phyloP scores from a whole-genome alignment of 1,284 basidiomycete genomes.

The Rhodotorula sp. region DNA sequence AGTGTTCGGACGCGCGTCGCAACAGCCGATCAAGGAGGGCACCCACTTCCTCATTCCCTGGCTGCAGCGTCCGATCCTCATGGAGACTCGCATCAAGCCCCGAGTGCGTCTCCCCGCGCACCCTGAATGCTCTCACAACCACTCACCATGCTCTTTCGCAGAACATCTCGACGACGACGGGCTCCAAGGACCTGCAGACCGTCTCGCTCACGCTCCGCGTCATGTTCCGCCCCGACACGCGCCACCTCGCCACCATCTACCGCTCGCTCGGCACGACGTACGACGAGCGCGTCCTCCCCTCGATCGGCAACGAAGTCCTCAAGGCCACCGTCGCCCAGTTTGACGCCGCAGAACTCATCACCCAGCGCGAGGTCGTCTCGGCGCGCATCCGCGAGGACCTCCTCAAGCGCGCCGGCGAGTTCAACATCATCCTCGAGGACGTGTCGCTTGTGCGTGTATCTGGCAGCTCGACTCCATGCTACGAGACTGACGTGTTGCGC shows the following conservation, averaged over 20 bases:
- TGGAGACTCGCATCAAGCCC: constrained; percentile 97
- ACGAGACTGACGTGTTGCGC: constrained; percentile 1
- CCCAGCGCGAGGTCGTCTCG: constrained; percentile 69
- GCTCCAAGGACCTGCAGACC: constrained; percentile 96
- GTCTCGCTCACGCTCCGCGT: constrained; percentile 94
- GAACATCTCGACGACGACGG: constrained; percentile 97
- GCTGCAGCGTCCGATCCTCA: constrained; percentile 86
- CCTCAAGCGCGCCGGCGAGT: constrained; percentile 89
- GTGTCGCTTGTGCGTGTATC: constrained; percentile 81
- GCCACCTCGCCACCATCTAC: constrained; percentile 90
- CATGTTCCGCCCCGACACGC: constrained; percentile 86
- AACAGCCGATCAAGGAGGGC: constrained; percentile 78
- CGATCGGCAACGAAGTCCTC: constrained; percentile 90
- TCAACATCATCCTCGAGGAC: constrained; percentile 94
- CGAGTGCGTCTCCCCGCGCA: constrained; percentile 59
- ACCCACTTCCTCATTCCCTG: constrained; percentile 96
- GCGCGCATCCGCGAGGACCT: constrained; percentile 93
- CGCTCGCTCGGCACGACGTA: constrained; percentile 93
- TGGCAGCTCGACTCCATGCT: constrained; percentile 17
- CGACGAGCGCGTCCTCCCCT: constrained; percentile 66
- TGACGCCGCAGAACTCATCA: constrained; percentile 93
- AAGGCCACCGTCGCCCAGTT: constrained; percentile 99
- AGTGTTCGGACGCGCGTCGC: rapidly evolving
- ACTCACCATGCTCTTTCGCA: constrained; percentile 48
- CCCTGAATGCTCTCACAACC: not conserved